Conservation (phyloP, 2,329 filamentous ascomycete genomes). For the Rutstroemia sp. region DNA sequence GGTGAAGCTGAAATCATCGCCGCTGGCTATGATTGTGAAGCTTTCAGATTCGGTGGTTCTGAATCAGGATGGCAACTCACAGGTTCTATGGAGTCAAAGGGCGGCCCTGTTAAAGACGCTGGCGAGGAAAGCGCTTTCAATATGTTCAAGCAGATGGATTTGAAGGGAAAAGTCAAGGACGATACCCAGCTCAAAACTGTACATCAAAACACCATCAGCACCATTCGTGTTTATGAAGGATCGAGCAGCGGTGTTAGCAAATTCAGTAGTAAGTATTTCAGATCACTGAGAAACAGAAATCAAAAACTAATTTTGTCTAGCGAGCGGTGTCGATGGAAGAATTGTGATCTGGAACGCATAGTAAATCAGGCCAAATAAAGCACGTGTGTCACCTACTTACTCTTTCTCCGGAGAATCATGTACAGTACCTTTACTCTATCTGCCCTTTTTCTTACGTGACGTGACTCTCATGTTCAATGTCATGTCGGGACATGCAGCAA, state of each 20-base stretch:
- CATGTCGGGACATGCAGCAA: too few species aligned
- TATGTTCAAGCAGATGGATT: slow-evolving; percentile 98
- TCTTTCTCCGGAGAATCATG: neutral
- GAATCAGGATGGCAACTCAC: slow-evolving; percentile 76
- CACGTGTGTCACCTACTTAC: slow-evolving; percentile 7
- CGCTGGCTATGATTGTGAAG: slow-evolving; percentile 84
- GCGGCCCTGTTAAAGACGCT: slow-evolving; percentile 38
- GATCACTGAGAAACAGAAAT: slow-evolving; percentile 16
- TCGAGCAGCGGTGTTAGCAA: slow-evolving; percentile 59
- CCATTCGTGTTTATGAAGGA: slow-evolving; percentile 67
- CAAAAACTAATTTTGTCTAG: slow-evolving; percentile 37
- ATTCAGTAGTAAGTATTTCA: slow-evolving; percentile 70
- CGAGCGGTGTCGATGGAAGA: slow-evolving; percentile 75
- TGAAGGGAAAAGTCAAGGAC: slow-evolving; percentile 86
- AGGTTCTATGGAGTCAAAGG: slow-evolving; percentile 73
- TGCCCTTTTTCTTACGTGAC: neutral
- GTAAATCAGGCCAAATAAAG: slow-evolving; percentile 18
- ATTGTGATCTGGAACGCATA: slow-evolving; percentile 72
- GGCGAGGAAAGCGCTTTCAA: slow-evolving; percentile 91
- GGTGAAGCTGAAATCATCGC: slow-evolving; percentile 89
- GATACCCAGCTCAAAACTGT: slow-evolving; percentile 92
- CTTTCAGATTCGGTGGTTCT: slow-evolving; percentile 78
- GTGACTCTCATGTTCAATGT: neutral
- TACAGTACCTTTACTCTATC: neutral
- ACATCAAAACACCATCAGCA: slow-evolving; percentile 94